Base-by-base conservation (phyloP, 169 alveolate genomes). In the Ichthyophthirius multifiliis region DNA sequence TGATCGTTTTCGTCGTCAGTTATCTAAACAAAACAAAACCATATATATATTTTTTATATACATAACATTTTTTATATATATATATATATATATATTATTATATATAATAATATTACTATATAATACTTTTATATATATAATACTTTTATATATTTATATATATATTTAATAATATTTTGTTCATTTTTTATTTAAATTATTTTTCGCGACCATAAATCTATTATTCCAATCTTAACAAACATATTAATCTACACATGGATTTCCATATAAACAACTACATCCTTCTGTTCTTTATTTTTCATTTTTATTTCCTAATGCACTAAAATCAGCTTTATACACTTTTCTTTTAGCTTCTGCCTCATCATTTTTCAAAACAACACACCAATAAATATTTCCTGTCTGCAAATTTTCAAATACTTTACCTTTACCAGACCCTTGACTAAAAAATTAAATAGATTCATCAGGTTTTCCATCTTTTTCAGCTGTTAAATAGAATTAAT, bases 221-320 rank as follows among this genome's bases (percentile, higher is more conserved):
- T 67, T 67, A 41, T 67, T 67, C 77, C 77, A 67, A 20, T 67
- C 77, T 67, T 16, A 9, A 23, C 77, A 67, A 20, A 67, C 63
- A 37, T 67, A 67, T 39, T 67, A 34, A 39, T 67, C 77, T 3
- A 37, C 23, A 20, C 77, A 67, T 18, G 77, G 77, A 39, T 67
- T 67, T 3, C 77, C 77, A 39, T 34, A 67, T 16, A 67, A 23
- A 15, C 77, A 67, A 18, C 55, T 34, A 41, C 77, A 67, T n/a
- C 77, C 77, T 9, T 67, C 77, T 9, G 39, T 39, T 41, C 77
- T 67, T 67, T 67, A 37, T 6, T 34, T 31, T 18, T 23, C 35
- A 4, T 5, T 13, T 67, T 37, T 37, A 0, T 30, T 44, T 5
- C 35, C 35, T 18, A 67, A 67, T 0, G 62, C 23, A 16, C 16